Percentiles rank a stretch among this genome's conserved stretches.
These are phyloP conservation scores for Wickerhamiella brachini DNA, from an alignment of 805 yeast species.

Conservation along the genomic window DNA sequence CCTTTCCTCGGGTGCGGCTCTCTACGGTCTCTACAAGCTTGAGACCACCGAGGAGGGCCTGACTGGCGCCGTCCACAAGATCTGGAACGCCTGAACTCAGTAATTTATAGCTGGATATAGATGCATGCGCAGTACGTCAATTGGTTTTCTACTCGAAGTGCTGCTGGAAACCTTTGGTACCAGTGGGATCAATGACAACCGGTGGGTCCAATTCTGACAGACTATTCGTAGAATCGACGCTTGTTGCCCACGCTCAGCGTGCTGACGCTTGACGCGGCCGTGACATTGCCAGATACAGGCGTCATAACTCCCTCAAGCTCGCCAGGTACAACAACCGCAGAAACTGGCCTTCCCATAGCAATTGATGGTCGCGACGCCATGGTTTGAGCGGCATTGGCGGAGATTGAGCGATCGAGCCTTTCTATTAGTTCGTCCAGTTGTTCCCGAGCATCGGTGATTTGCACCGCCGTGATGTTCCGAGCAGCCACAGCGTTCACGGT, in stretches of 20 bases:
- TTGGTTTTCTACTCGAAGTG: no score
- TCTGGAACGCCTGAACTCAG: slow-evolving; percentile 41
- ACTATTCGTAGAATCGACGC: background rate
- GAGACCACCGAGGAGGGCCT: slow-evolving; percentile 68
- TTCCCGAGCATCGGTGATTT: slow-evolving; percentile 8
- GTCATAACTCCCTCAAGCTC: background rate
- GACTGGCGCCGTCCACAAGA: slow-evolving; percentile 42
- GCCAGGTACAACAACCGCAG: no score
- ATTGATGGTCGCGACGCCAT: background rate
- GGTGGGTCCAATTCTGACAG: no score
- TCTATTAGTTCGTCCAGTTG: slow-evolving; percentile 8
- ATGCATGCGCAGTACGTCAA: no score
- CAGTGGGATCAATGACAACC: no score
- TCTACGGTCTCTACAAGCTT: slow-evolving; percentile 69
- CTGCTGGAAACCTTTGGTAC: no score
- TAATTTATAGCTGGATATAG: slow-evolving; percentile 12
- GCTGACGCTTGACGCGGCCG: background rate
- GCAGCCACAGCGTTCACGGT: slow-evolving; percentile 12
- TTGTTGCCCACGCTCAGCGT: background rate
- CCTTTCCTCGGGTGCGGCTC: slow-evolving; percentile 54
- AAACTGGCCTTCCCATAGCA: background rate
- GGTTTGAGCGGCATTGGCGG: background rate
- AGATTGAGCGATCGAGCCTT: background rate
- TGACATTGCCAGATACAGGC: background rate
- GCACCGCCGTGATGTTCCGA: slow-evolving; percentile 12